A percentile compares a stretch with the other conserved stretches of the same genome.
Evolutionary conservation across 768 basidiomycete genomes (phyloP).

Genomic region (Tylopilus intermedius): DNA sequence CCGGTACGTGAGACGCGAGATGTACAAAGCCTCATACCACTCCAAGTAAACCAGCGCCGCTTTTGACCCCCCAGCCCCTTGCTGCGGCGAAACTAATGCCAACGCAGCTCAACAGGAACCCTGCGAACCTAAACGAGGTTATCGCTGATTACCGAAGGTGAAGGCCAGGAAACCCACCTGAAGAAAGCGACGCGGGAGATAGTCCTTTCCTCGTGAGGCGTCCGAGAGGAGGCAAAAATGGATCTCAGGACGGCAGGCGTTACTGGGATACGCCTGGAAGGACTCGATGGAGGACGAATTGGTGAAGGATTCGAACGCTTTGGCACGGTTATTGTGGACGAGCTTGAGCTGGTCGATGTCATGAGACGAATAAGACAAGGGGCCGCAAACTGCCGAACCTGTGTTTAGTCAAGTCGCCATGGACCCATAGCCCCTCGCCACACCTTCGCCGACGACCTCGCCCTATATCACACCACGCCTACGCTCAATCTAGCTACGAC

Average conservation of each 20-base stretch:
- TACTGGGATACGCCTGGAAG: conserved; percentile 68
- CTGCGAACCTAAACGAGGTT: conserved; percentile 55
- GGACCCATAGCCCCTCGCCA: not conserved
- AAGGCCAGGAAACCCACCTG: conserved; percentile 42
- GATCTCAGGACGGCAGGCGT: conserved; percentile 77
- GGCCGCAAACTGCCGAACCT: conserved; percentile 23
- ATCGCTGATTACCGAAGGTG: not conserved
- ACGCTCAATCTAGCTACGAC: conserved; percentile 1
- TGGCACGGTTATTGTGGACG: conserved; percentile 46
- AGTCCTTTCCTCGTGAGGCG: conserved; percentile 74
- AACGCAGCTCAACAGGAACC: conserved; percentile 77
- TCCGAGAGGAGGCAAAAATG: conserved; percentile 83
- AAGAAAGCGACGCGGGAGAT: conserved; percentile 86
- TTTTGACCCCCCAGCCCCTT: conserved; percentile 62
- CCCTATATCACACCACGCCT: conserved; percentile 2
- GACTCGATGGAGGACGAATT: conserved; percentile 38
- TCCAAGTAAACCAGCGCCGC: conserved; percentile 62
- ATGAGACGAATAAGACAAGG: conserved; percentile 3
- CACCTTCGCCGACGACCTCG: not conserved
- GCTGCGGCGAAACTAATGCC: conserved; percentile 74
- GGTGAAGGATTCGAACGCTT: conserved; percentile 23
- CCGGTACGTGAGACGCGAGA: not conserved
- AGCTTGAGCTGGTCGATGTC: conserved; percentile 43
- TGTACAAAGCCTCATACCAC: conserved; percentile 39
- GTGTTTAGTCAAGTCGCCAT: not conserved